Base-by-base conservation (phyloP, 495 filamentous ascomycete genomes). In the Neurospora sp. region DNA sequence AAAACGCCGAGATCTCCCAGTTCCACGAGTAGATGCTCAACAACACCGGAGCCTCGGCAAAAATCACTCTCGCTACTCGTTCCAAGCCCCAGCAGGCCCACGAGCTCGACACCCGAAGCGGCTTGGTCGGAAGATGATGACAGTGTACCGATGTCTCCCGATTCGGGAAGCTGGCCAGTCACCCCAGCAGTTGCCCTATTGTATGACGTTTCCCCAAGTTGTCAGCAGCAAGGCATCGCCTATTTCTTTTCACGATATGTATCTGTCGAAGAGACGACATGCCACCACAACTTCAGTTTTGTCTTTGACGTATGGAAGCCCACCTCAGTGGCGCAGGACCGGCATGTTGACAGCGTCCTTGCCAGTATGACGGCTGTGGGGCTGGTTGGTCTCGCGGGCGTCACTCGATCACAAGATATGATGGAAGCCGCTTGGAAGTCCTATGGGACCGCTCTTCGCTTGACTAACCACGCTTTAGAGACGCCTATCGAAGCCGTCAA, bases 401-500 rank as follows among this genome's bases (percentile, higher is more conserved):
- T 84, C 71, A 77, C 80, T 11, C 79, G 77, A 61, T 80, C 83
- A 9, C 77, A 71, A 35, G 78, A 79, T 27, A 78, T 83, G 72
- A 85, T 82, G 76, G 77, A 85, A 35, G 76, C 80, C 27, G 82
- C 85, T 22, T 82, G 83, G 27, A 82, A 84, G 70, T 85, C 83
- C 42, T 86, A 86, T 70, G 83, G 84, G 20, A 79, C 81, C 6
- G 84, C 85, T 37, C 75, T 86, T 8, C 82, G 81, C 35, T 71
- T 85, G 65, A 86, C 82, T 7, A 90, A 88, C 70, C 77, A 82
- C 27, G 89, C 90, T 18, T 76, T 92, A 14, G 75, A 80, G 68
- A 82, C 88, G 71, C 83, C 85, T 5, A 79, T 78, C 11, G 85
- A 90, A 48, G 88, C 87, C 53, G 85, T 84, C 73, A 85, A 88